phyloP scores from a whole-genome alignment of 192 early-diverging fungal genomes.

The Coemansia sp. region DNA sequence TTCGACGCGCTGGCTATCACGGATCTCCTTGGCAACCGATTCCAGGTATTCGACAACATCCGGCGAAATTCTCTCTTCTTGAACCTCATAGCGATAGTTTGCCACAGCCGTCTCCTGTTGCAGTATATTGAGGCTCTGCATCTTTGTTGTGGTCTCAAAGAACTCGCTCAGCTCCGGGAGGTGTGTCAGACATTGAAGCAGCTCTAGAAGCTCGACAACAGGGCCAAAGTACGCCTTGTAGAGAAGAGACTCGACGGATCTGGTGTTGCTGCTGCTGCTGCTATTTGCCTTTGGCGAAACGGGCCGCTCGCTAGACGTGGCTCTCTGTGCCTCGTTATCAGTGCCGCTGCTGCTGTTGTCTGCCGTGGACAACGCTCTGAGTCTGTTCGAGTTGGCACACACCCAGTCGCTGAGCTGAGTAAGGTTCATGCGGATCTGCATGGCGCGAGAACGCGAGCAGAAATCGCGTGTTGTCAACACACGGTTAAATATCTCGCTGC shows the following conservation, averaged over 20 bases:
- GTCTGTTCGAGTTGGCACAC: conserved; percentile 57
- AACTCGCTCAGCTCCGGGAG: conserved; percentile 71
- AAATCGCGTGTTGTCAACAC: conserved; percentile 75
- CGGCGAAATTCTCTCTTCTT: conserved; percentile 66
- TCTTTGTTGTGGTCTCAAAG: conserved; percentile 68
- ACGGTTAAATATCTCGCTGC: conserved; percentile 80
- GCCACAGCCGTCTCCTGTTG: conserved; percentile 73
- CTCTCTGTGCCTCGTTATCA: not conserved
- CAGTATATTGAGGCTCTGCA: conserved; percentile 66
- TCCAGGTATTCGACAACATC: conserved; percentile 78
- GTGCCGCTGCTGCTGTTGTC: not conserved
- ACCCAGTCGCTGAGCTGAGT: conserved; percentile 84
- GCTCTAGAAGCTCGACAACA: conserved; percentile 75
- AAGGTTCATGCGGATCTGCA: conserved; percentile 83
- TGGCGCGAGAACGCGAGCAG: conserved; percentile 74
- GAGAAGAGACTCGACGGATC: conserved; percentile 26
- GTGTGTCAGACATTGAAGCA: conserved; percentile 77
- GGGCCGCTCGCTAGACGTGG: not conserved
- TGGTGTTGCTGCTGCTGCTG: not conserved
- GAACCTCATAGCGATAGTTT: conserved; percentile 87
- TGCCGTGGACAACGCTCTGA: conserved; percentile 10
- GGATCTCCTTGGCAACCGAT: conserved; percentile 70
- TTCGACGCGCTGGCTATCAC: conserved; percentile 50
- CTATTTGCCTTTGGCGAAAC: not conserved
- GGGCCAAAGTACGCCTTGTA: conserved; percentile 56